Base-by-base conservation (phyloP, 371 early-diverging fungal species). In the Apophysomyces sp. region DNA sequence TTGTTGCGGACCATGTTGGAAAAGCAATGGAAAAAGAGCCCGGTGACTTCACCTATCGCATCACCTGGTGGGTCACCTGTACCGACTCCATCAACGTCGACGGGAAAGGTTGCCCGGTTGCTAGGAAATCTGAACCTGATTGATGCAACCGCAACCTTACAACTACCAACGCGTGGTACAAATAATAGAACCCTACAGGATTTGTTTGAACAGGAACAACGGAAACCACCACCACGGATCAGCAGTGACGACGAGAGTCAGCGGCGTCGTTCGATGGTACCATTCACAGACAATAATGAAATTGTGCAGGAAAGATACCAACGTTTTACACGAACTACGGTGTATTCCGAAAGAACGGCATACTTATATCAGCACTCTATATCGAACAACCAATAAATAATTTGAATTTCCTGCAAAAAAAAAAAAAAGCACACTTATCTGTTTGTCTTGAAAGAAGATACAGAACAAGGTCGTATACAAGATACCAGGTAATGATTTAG, bases 1-100 rank as follows among this genome's bases (percentile, higher is more conserved):
- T 63, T 68, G 28, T 39, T 78, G 8, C 69, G 73, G 28, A 39
- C 52, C 4, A 72, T 73, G 75, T 32, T 78, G 1, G 76, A 78
- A 30, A 70, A 69, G 12, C 58, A 59, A 30, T 51, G 55, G 27
- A 37, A 51, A 30, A 36, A 52, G 18, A 68, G 63, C 16, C 40
- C 58, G 13, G 60, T 30, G 28, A 32, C 57, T 37, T 57, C 61
- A 6, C 63, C 63, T 13, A 21, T 40, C 3, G 41, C 41, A 29
- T 61, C 62, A 36, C 69, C 69, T 12, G 41, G 49, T 11, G 62
- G 36, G 6, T 64, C 69, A 9, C 69, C 69, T 27, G 52, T 69
- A 24, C 65, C 65, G 16, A 58, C 65, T 30, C 69, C 69, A 7
- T 55, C 32, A 24, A 40, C 49, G 34, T 67, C 67, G 0, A 57